Conservation (phyloP, 305 asterid species). For the Ilex paraguariensis region DNA sequence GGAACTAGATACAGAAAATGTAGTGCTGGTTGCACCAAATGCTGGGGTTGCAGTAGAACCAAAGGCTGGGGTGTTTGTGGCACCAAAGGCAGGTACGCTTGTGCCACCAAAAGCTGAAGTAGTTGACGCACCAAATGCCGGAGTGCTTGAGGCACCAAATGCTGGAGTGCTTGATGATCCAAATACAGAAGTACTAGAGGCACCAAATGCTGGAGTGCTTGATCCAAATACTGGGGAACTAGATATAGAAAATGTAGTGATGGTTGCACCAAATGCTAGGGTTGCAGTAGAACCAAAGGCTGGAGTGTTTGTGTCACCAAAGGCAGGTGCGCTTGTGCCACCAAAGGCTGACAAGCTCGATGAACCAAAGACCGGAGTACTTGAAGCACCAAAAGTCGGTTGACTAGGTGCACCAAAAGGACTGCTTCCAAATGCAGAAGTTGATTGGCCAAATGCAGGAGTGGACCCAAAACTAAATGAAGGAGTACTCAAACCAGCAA, state of each 20-base stretch:
- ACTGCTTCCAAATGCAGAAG: no score
- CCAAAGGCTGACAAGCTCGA: not conserved
- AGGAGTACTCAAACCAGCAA: no score
- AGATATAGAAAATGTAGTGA: conserved; percentile 15
- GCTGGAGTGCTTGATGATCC: conserved; percentile 49
- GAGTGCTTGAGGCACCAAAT: conserved; percentile 47
- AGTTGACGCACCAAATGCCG: conserved; percentile 41
- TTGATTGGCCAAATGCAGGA: no score
- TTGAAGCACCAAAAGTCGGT: conserved; percentile 29
- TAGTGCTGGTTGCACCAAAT: no score
- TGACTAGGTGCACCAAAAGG: conserved; percentile 77
- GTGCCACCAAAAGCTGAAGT: conserved; percentile 62
- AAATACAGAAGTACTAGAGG: conserved; percentile 35
- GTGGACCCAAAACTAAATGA: no score
- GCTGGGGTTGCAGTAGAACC: no score
- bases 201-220: conserved; percentile 27
- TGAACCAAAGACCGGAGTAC: not conserved
- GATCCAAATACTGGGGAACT: conserved; percentile 66
- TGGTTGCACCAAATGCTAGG: conserved; percentile 55
- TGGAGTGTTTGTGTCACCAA: conserved; percentile 68
- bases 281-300: conserved; percentile 61
- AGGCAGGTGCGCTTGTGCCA: conserved; percentile 22
- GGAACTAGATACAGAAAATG: no score
- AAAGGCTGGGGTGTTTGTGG: no score
- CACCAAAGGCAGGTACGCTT: no score